Percentiles rank a stretch among this genome's conserved stretches.
phyloP scores from a whole-genome alignment of 768 basidiomycete species.

The Astraeus odoratus region DNA sequence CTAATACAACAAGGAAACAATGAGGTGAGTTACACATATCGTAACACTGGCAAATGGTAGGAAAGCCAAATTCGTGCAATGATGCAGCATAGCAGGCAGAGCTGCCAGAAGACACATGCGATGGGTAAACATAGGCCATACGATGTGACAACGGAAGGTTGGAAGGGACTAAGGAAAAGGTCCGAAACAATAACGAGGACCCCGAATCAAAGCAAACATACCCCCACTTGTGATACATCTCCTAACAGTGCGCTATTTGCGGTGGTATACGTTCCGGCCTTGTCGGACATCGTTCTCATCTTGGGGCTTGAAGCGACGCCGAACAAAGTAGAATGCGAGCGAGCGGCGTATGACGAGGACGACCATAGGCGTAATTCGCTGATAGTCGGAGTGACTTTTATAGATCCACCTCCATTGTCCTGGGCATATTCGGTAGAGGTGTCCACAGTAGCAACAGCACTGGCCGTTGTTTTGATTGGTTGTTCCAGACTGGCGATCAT shows the following conservation, averaged over 20 bases:
- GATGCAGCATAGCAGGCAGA: not conserved
- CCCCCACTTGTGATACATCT: not conserved
- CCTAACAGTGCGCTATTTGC: not conserved
- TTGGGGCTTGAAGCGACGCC: not conserved
- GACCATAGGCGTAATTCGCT: not conserved
- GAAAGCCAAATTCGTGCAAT: not conserved
- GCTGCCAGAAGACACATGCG: not conserved
- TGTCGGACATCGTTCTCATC: not conserved
- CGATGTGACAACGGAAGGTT: not conserved
- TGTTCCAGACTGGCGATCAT: not conserved
- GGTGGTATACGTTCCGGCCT: not conserved
- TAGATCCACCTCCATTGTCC: not conserved
- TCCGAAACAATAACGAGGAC: not conserved
- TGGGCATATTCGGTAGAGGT: not conserved
- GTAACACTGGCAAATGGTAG: not conserved
- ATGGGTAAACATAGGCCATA: not conserved
- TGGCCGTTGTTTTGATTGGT: not conserved
- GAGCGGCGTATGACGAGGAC: not conserved
- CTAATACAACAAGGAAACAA: not conserved
- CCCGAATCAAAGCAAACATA: not conserved
- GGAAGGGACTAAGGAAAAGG: not conserved
- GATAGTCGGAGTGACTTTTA: not conserved
- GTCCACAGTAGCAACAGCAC: not conserved
- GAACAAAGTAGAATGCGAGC: not conserved
- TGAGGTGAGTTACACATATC: not conserved